Base-by-base conservation (phyloP, 768 basidiomycete genomes). In the Hemileccinum impolitum region DNA sequence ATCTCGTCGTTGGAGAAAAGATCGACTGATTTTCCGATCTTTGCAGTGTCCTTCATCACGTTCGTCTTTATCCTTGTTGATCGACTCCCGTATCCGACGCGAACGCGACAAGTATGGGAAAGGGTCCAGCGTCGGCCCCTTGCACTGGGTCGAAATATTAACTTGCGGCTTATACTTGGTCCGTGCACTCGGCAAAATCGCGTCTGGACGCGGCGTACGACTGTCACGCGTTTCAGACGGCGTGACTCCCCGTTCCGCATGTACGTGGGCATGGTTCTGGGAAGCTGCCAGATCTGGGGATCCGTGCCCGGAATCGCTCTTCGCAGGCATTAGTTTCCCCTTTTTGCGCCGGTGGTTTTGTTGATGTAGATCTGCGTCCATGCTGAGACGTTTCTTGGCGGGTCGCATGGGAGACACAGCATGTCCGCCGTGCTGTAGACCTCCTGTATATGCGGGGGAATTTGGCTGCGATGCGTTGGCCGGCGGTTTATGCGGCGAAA, bases 331-430 rank as follows among this genome's bases (percentile, higher is more conserved):
- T 3, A 36, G 57, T 55, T 68, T 72, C 31, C 65, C 65, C 56
- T 62, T 70, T 51, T 73, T 71, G 43, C 56, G 60, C 18, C 49
- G 58, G 37, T 30, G 58, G 13, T 46, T 46, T 55, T 59, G 60
- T 50, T 54, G 43, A 17, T 55, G 46, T 39, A 34, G 48, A 50
- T 62, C 56, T 49, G 30, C 57, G 31, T 60, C 63, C 32, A 67
- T 63, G 30, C 61, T 72, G 51, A 70, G 65, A 54, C 82, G 79
- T 66, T 84, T 84, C 56, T 60, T 72, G 19, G 75, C 67, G 23
- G 58, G 63, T 53, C 75, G 70, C 65, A 71, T 67, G 43, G 76
- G 73, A 5, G 76, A 73, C 44, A 60, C 60, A 44, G 64, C 64
- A 15, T 39, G 37, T n/a, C 39, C n/a, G 47, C 51, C 57, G 30